Conservation (phyloP, 2,329 filamentous ascomycete genomes). For the Fusarium humuli region DNA sequence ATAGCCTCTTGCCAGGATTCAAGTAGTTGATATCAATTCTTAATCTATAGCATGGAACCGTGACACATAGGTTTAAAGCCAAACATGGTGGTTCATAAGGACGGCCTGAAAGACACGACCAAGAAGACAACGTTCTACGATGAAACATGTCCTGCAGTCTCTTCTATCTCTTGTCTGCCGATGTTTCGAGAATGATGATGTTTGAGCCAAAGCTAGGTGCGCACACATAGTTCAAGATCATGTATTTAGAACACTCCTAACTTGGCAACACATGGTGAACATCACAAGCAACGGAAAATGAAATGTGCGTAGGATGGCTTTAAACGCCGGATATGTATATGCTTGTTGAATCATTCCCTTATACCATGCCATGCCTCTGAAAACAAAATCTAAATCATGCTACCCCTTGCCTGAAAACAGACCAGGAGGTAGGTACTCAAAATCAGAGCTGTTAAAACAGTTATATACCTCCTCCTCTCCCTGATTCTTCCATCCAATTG, state of each 20-base stretch:
- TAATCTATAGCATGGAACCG: background rate
- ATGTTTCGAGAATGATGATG: background rate
- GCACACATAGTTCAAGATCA: background rate
- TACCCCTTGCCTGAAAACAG: slow-evolving; percentile 17
- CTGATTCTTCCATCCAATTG: slow-evolving; percentile 39
- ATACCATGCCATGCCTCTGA: slow-evolving; percentile 20
- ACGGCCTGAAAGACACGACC: background rate
- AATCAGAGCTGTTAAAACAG: slow-evolving; percentile 24
- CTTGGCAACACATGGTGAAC: background rate
- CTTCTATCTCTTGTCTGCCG: background rate
- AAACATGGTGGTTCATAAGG: background rate
- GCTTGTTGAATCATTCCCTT: slow-evolving; percentile 21
- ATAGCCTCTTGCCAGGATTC: background rate
- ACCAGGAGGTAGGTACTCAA: slow-evolving; percentile 33
- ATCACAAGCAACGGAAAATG: background rate
- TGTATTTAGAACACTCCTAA: background rate
- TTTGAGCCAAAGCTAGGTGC: background rate
- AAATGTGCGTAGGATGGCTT: slow-evolving; percentile 6
- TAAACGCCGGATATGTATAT: slow-evolving; percentile 23
- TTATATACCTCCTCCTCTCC: slow-evolving; percentile 18
- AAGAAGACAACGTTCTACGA: background rate
- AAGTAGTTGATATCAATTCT: background rate
- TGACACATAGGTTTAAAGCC: background rate
- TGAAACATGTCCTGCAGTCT: background rate
- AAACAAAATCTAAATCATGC: slow-evolving; percentile 26